These are phyloP conservation scores for Mycena sanguinolenta DNA, from an alignment of 768 basidiomycete species.

Conservation along the genomic window DNA sequence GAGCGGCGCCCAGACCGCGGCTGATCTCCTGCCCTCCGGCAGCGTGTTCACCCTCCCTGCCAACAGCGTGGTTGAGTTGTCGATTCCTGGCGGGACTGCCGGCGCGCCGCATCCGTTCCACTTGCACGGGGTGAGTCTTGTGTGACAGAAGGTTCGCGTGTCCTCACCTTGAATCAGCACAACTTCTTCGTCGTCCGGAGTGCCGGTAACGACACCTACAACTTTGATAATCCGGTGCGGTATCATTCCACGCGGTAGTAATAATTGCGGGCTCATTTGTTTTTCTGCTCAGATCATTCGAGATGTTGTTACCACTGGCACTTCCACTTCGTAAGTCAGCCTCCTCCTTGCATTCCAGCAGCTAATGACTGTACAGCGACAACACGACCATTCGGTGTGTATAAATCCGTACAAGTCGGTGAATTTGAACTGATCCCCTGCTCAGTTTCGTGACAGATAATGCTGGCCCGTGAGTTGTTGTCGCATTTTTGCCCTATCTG, in stretches of 20 bases:
- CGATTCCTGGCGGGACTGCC: constrained; percentile 42
- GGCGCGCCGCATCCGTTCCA: constrained; percentile 37
- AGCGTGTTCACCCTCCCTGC: not conserved
- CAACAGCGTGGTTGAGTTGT: constrained; percentile 11
- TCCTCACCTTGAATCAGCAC: constrained; percentile 35
- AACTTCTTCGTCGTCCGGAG: constrained; percentile 48
- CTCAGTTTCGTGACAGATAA: constrained; percentile 59
- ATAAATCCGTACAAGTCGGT: not conserved
- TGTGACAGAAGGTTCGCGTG: not conserved
- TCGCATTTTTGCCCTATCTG: not conserved
- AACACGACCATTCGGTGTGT: constrained; percentile 58
- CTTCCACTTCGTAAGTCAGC: not conserved
- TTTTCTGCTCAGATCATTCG: constrained; percentile 42
- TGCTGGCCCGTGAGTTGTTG: constrained; percentile 13
- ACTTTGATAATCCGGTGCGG: constrained; percentile 55
- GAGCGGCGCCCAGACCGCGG: constrained; percentile 33
- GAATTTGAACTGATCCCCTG: no score
- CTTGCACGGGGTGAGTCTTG: constrained; percentile 31
- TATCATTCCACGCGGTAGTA: not conserved
- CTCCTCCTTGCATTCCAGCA: not conserved
- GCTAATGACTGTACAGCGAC: constrained; percentile 45
- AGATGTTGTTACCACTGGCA: constrained; percentile 52
- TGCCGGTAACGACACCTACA: constrained; percentile 42
- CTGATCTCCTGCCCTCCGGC: constrained; percentile 13
- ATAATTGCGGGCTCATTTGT: not conserved